Percentiles rank a stretch among this genome's conserved stretches.
phyloP scores from a whole-genome alignment of 2,329 filamentous ascomycete species.

The Aspergillus latus region DNA sequence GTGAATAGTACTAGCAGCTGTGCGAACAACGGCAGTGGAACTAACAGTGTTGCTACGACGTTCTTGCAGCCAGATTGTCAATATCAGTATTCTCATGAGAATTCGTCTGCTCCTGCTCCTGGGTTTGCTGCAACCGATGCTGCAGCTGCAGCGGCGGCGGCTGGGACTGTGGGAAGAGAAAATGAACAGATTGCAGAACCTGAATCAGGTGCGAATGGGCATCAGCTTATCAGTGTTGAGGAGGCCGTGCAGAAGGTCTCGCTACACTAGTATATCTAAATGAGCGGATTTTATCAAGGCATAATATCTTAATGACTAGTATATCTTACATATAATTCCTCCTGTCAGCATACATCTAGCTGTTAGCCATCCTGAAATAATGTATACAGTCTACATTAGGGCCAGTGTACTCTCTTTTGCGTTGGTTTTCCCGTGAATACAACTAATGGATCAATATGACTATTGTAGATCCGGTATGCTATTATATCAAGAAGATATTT shows the following conservation, averaged over 20 bases:
- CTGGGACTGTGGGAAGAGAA: background rate
- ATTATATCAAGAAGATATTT: background rate
- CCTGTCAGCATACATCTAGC: background rate
- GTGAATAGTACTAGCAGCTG: background rate
- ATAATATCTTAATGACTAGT: background rate
- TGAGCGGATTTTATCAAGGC: background rate
- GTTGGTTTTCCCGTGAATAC: too few relatives aligned
- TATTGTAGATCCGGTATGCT: background rate
- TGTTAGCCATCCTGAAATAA: background rate
- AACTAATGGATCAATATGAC: background rate
- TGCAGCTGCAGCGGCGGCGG: background rate
- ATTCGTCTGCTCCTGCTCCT: background rate
- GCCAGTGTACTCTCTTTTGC: too few relatives aligned
- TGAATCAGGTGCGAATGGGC: background rate
- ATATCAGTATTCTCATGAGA: background rate
- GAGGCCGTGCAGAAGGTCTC: constrained; percentile 38
- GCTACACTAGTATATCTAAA: background rate
- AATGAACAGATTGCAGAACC: background rate
- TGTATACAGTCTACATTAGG: too few relatives aligned
- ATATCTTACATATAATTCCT: background rate
- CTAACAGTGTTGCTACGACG: background rate
- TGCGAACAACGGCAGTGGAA: background rate
- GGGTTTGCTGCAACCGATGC: too few relatives aligned
- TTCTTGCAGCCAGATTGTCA: constrained; percentile 1
- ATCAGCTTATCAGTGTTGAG: constrained; percentile 32